Percentiles rank a stretch among this genome's conserved stretches.
These are phyloP conservation scores for Filobasidium floriforme DNA, from an alignment of 768 basidiomycete genomes.

Conservation along the genomic window DNA sequence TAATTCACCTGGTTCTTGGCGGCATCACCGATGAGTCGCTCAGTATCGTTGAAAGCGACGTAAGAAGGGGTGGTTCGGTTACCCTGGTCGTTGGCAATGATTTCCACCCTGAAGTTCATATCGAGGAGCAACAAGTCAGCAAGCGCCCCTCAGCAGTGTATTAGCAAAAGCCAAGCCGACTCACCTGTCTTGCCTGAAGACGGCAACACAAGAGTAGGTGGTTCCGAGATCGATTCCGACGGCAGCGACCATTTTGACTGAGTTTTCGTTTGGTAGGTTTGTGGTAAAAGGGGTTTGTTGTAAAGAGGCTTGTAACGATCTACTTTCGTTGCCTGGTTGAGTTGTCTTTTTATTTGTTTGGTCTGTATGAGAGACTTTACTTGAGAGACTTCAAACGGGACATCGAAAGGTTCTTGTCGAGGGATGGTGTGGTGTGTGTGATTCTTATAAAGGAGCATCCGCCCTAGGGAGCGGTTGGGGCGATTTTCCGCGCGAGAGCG, in stretches of 20 bases:
- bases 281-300: neutral
- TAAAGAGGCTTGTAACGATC: no score
- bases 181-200: conserved; percentile 95
- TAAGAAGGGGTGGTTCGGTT: conserved; percentile 92
- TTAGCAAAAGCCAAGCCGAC: conserved; percentile 1
- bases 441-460: no score
- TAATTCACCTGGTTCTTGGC: conserved; percentile 66
- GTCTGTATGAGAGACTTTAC: no score
- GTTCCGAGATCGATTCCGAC: conserved; percentile 59
- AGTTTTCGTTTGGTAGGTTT: conserved; percentile 4
- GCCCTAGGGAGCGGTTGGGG: no score
- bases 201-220: conserved; percentile 98
- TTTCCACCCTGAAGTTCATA: conserved; percentile 22
- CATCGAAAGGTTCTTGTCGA: no score
- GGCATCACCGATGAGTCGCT: conserved; percentile 98
- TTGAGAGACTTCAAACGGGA: no score
- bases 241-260: conserved; percentile 37
- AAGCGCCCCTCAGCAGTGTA: neutral
- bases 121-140: neutral
- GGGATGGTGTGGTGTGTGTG: no score
- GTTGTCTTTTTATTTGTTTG: no score
- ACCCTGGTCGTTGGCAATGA: conserved; percentile 51
- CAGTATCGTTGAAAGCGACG: conserved; percentile 86
- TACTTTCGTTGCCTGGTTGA: no score
- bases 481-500: no score